Evolutionary conservation across 1,139 yeast species (phyloP).

Genomic region (Yamadazyma atmosphaerica): DNA sequence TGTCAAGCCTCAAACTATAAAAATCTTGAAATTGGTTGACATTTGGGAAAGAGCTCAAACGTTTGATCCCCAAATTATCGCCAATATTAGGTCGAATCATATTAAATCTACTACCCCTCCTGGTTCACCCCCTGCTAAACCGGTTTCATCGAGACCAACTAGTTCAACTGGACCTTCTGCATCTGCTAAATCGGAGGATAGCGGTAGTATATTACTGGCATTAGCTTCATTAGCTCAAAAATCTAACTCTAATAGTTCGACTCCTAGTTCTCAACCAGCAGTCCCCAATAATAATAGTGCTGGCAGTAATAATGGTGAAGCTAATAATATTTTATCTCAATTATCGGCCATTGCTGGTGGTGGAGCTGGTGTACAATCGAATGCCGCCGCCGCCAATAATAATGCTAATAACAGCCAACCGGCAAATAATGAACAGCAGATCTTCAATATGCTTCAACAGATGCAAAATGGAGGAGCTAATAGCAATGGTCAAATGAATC

Average conservation of each 20-base stretch:
- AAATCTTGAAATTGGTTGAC: slow-evolving; percentile 79
- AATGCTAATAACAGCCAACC: slow-evolving; percentile 11
- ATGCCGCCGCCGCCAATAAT: slow-evolving; percentile 14
- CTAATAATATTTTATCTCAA: slow-evolving; percentile 45
- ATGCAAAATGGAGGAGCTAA: slow-evolving; percentile 29
- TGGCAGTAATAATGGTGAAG: slow-evolving; percentile 21
- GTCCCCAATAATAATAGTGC: slow-evolving; percentile 4
- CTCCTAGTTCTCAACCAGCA: slow-evolving; percentile 18
- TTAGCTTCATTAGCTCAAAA: slow-evolving; percentile 55
- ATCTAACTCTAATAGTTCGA: slow-evolving; percentile 28
- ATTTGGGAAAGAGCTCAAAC: slow-evolving; percentile 92
- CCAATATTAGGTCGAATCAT: slow-evolving; percentile 58
- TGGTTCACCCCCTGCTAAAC: slow-evolving; percentile 49
- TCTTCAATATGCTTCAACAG: slow-evolving; percentile 46
- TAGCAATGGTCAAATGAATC: background rate
- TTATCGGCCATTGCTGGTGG: slow-evolving; percentile 44
- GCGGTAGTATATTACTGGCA: slow-evolving; percentile 65
- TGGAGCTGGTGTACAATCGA: slow-evolving; percentile 16
- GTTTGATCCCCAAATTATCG: slow-evolving; percentile 58
- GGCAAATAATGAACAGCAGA: slow-evolving; percentile 22
- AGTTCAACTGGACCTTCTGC: slow-evolving; percentile 7
- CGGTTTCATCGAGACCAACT: slow-evolving; percentile 24
- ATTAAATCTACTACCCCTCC: slow-evolving; percentile 59
- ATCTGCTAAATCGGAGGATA: slow-evolving; percentile 36
- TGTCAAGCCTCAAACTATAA: slow-evolving; percentile 58